Base-by-base conservation (phyloP, 2,329 filamentous ascomycete species). In the Nannizzia gypsea region DNA sequence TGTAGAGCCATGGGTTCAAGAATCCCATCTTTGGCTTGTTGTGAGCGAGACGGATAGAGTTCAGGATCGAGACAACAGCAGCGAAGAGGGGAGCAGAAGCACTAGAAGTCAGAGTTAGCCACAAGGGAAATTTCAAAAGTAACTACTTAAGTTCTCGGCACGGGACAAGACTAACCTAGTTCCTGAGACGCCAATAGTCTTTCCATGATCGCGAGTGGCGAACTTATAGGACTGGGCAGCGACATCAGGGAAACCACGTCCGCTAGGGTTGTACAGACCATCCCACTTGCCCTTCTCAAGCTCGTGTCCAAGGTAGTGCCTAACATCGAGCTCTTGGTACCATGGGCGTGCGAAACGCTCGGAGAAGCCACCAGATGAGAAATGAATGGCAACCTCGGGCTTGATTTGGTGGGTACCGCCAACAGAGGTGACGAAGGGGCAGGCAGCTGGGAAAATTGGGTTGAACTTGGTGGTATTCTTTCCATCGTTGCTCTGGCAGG, bases 81-180 rank as follows among this genome's bases (percentile, higher is more conserved):
- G 84, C 83, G 58, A 85, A 80, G 0, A 83, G 74, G 0, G 87
- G 86, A 0, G 82, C 74, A 1, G 85, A 79, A 0, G 85, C 84
- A 67, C 73, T 75, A 55, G 4, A 34, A 34, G 50, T 54, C 17
- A 54, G 11, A n/a, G 28, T 54, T 36, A 34, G 28, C 66, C 67
- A 31, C 15, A 24, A 17, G n/a, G 26, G 2, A 13, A 8, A 36
- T n/a, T n/a, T 11, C 6, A 28, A 48, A 24, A 20, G 22, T 6
- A 26, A 11, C 3, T 15, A 3, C 4, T 44, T 15, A 1, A 52
- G 55, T 6, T 13, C 68, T 34, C 28, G 26, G n/a, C 17, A n/a
- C 9, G 13, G 4, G 26, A 9, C n/a, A 40, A 67, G 46, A 17
- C 72, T 44, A 60, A 66, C 72, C 73, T 75, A 34, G 78, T 81